Conservation (phyloP, 2,329 filamentous ascomycete genomes). For the Didymella pomorum region DNA sequence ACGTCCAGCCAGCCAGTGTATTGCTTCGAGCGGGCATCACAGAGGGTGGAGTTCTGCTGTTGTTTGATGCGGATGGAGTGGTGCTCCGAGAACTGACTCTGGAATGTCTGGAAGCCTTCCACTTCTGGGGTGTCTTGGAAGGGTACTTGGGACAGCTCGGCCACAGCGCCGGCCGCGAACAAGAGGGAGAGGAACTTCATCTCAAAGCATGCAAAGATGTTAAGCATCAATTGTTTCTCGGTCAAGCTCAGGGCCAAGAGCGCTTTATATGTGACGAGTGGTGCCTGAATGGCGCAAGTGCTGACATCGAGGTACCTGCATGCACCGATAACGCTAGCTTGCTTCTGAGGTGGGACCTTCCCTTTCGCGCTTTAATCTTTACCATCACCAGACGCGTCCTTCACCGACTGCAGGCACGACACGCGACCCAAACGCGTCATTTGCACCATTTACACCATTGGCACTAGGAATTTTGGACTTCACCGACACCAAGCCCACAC, state of each 20-base stretch:
- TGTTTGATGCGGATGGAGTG: constrained; percentile 48
- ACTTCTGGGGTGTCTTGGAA: constrained; percentile 41
- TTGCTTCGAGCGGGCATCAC: constrained; percentile 46
- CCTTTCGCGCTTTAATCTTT: constrained; percentile 10
- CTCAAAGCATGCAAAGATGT: not conserved
- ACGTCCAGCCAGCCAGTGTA: constrained; percentile 51
- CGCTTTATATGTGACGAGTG: constrained; percentile 1
- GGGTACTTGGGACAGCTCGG: constrained; percentile 40
- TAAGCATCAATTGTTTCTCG: not conserved
- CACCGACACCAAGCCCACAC: not conserved
- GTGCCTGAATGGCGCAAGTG: constrained; percentile 6
- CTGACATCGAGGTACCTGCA: constrained; percentile 10
- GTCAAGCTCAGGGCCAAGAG: not conserved
- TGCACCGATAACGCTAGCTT: not conserved
- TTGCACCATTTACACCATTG: too few species aligned
- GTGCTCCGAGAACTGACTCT: constrained; percentile 42
- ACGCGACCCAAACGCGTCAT: constrained; percentile 9
- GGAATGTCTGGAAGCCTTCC: constrained; percentile 42
- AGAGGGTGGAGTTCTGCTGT: constrained; percentile 44
- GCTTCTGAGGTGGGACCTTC: not conserved
- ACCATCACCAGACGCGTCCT: constrained; percentile 17
- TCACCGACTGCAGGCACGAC: not conserved
- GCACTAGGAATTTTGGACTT: constrained; percentile 3
- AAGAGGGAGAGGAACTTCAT: constrained; percentile 9
- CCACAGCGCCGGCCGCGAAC: constrained; percentile 14